Evolutionary conservation across 768 basidiomycete species (phyloP).

Genomic region (Hysterangium stoloniferum): DNA sequence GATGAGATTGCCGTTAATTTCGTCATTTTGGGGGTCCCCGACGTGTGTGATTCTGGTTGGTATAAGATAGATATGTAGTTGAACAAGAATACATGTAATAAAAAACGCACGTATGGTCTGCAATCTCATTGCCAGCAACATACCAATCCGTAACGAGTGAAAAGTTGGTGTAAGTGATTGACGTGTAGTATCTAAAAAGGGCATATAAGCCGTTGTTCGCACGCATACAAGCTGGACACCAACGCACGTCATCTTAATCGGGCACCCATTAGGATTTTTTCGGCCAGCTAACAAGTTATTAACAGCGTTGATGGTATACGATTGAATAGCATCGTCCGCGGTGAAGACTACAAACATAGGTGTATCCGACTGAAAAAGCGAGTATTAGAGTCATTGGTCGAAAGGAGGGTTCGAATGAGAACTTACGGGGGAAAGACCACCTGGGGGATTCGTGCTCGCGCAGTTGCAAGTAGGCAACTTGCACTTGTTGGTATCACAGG

Average conservation of each 20-base stretch:
- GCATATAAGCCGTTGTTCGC: too few relatives aligned
- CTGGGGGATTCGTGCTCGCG: constrained; percentile 66
- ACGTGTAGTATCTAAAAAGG: constrained; percentile 8
- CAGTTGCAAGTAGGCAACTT: constrained; percentile 65
- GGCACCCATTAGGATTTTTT: constrained; percentile 69
- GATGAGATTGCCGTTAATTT: constrained; percentile 73
- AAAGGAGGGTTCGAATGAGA: constrained; percentile 10
- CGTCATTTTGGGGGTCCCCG: constrained; percentile 49
- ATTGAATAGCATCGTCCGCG: constrained; percentile 71
- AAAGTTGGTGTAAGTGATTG: constrained; percentile 64
- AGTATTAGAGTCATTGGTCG: constrained; percentile 10
- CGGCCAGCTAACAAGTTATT: constrained; percentile 71
- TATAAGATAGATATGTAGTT: background rate
- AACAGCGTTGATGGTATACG: constrained; percentile 65
- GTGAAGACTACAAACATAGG: constrained; percentile 69
- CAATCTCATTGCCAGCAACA: constrained; percentile 78
- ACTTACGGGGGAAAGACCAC: constrained; percentile 58
- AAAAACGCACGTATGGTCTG: constrained; percentile 58
- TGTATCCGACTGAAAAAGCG: constrained; percentile 39
- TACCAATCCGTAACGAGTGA: constrained; percentile 73
- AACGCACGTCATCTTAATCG: constrained; percentile 60
- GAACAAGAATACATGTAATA: background rate
- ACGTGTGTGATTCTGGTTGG: constrained; percentile 69
- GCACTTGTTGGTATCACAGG: constrained; percentile 58
- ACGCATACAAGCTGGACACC: background rate